phyloP scores from a whole-genome alignment of 768 basidiomycete species.

The Terana coerulea region DNA sequence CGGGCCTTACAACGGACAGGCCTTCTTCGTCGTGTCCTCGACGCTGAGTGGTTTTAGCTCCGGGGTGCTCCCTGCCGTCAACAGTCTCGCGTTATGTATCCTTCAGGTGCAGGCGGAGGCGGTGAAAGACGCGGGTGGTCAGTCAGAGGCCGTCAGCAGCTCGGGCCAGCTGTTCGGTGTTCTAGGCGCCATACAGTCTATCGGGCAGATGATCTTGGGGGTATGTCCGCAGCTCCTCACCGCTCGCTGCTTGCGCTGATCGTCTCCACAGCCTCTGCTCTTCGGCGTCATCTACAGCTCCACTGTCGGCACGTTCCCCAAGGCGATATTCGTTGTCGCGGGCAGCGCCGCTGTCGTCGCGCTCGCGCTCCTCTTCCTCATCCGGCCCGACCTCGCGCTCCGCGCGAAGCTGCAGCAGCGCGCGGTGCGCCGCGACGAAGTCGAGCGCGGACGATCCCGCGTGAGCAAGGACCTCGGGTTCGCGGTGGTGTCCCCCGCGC shows the following conservation, averaged over 20 bases:
- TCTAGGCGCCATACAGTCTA: slow-evolving; percentile 61
- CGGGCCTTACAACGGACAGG: slow-evolving; percentile 7
- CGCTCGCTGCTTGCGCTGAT: background rate
- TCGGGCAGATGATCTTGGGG: slow-evolving; percentile 58
- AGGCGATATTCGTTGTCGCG: slow-evolving; percentile 64
- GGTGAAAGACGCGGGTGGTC: slow-evolving; percentile 21
- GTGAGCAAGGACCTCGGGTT: slow-evolving; percentile 33
- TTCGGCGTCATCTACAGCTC: slow-evolving; percentile 64
- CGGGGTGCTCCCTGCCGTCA: slow-evolving; percentile 63
- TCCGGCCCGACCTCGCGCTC: slow-evolving; percentile 30
- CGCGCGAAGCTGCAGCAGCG: slow-evolving; percentile 17
- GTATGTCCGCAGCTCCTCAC: slow-evolving; percentile 25
- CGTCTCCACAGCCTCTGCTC: slow-evolving; percentile 52
- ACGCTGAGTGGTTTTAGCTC: slow-evolving; percentile 62
- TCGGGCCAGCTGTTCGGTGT: slow-evolving; percentile 67
- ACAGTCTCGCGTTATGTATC: slow-evolving; percentile 74
- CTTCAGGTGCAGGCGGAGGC: slow-evolving; percentile 27
- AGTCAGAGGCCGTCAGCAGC: slow-evolving; percentile 31
- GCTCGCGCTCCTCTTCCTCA: slow-evolving; percentile 41
- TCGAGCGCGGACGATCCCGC: slow-evolving; percentile 27
- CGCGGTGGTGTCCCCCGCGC: background rate
- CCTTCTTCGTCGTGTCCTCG: slow-evolving; percentile 55
- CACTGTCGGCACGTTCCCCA: slow-evolving; percentile 62
- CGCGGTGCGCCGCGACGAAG: slow-evolving; percentile 23
- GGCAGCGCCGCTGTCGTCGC: slow-evolving; percentile 49